Base-by-base conservation (phyloP, 108 stramenopile genomes). In the Nannochloropsis salina region DNA sequence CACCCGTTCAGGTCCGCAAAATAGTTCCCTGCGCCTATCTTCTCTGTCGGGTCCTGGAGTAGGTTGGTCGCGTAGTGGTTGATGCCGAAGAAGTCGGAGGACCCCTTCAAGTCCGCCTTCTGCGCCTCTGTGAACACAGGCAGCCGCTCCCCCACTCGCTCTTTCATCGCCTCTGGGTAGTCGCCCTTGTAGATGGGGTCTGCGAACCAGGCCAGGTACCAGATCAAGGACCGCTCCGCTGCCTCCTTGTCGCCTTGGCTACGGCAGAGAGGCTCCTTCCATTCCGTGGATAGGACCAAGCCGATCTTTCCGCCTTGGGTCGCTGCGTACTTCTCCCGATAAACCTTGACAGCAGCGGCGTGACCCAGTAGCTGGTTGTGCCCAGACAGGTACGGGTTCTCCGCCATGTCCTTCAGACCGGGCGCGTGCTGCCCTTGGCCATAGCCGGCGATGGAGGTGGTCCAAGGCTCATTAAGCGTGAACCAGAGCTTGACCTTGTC, bases 381-480 rank as follows among this genome's bases (percentile, higher is more conserved):
- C 8, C 88, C 96, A 1, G 93, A 94, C 22, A 93, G 9, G 85
- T 96, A 96, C 6, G 93, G 90, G 45, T 94, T 92, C 20, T 80
- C 83, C 5, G 82, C 42, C 20, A 93, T 90, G 85, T 93, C 90
- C 21, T 45, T 83, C 15, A 84, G 47, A 15, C 96, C 97, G 41
- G 97, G 97, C 9, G 97, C 97, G 47, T 95, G 93, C 21, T 91
- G 92, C 44, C 95, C 96, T 74, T 92, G 91, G 43, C 93, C 92
- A 86, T 96, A 97, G 41, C 95, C 97, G 42, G 92, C 90, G 45
- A 95, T 93, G 1, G 94, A 92, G 9, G 95, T 88, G 3, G 94
- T 96, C 95, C 95, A 96, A 0, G 95, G 90, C 89, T 98, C 96
- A 85, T 98, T 98, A 84, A 97, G 88, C 12, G 97, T 98, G 41